phyloP scores from a whole-genome alignment of 139 green algal genomes.

The Ettlia oleoabundans region DNA sequence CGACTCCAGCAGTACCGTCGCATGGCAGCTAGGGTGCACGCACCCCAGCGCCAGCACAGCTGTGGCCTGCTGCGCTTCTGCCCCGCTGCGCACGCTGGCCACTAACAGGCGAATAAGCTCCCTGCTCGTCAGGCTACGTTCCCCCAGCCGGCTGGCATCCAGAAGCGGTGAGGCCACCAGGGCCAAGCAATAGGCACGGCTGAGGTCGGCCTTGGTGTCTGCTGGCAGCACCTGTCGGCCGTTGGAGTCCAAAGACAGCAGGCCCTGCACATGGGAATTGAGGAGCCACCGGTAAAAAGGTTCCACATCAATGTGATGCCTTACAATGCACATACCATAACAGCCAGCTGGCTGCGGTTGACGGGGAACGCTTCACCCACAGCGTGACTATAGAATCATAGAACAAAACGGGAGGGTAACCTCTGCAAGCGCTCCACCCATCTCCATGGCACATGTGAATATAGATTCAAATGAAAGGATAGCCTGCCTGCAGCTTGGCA shows the following conservation, averaged over 20 bases:
- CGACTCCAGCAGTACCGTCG: slow-evolving; percentile 63
- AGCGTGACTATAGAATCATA: not conserved
- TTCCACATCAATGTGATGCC: too few relatives aligned
- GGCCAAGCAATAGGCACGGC: slow-evolving; percentile 60
- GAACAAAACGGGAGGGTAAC: too few relatives aligned
- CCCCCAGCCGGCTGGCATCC: slow-evolving; percentile 24
- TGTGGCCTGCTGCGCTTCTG: slow-evolving; percentile 35
- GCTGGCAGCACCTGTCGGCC: slow-evolving; percentile 27
- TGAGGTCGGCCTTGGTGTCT: slow-evolving; percentile 50
- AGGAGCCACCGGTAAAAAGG: too few relatives aligned
- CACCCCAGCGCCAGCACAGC: slow-evolving; percentile 76
- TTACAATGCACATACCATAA: too few relatives aligned
- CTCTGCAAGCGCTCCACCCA: too few relatives aligned
- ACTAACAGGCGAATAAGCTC: slow-evolving; percentile 54
- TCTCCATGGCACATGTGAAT: too few relatives aligned
- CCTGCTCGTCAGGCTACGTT: slow-evolving; percentile 31
- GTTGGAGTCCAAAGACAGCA: slow-evolving; percentile 43
- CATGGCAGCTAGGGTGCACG: slow-evolving; percentile 57
- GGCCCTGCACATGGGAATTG: too few relatives aligned
- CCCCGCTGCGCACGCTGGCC: slow-evolving; percentile 11
- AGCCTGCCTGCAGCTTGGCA: slow-evolving; percentile 47
- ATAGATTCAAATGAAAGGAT: too few relatives aligned
- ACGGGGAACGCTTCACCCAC: too few relatives aligned
- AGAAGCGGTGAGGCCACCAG: slow-evolving; percentile 48
- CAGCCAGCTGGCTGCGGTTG: too few relatives aligned